These are phyloP conservation scores for Rutstroemia sp. DNA, from an alignment of 2,329 filamentous ascomycete species.

Conservation along the genomic window DNA sequence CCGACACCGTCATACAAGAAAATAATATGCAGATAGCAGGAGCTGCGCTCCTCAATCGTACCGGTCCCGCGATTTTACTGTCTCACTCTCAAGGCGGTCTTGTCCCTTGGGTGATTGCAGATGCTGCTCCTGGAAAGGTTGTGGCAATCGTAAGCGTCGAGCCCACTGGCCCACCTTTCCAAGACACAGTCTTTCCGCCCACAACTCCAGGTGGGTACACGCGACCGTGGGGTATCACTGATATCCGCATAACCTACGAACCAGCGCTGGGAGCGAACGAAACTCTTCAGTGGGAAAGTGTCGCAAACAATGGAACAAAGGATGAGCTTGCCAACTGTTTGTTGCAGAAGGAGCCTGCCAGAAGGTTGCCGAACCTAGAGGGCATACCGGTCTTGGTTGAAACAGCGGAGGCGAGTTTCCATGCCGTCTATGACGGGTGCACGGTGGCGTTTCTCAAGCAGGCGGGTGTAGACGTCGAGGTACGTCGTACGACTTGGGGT, in stretches of 20 bases:
- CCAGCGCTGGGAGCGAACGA: background rate
- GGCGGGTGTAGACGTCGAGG: slow-evolving; percentile 31
- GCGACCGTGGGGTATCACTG: slow-evolving; percentile 38
- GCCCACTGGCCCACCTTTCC: slow-evolving; percentile 41
- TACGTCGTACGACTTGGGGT: no score
- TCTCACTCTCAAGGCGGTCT: slow-evolving; percentile 39
- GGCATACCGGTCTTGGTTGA: slow-evolving; percentile 33
- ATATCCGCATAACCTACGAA: slow-evolving; percentile 40
- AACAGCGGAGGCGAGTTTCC: slow-evolving; percentile 38
- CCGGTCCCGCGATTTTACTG: slow-evolving; percentile 21
- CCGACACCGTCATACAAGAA: slow-evolving; percentile 32
- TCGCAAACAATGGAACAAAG: background rate
- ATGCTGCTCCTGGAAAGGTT: slow-evolving; percentile 35
- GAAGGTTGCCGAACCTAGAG: slow-evolving; percentile 32
- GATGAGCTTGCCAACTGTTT: slow-evolving; percentile 15
- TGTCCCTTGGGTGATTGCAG: slow-evolving; percentile 35
- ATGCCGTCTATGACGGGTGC: slow-evolving; percentile 39
- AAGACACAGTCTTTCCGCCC: slow-evolving; percentile 25
- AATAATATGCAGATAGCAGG: slow-evolving; percentile 33
- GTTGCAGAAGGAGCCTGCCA: slow-evolving; percentile 32
- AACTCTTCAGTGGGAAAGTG: background rate
- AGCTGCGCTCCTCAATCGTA: slow-evolving; percentile 26
- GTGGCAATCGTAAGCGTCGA: slow-evolving; percentile 38
- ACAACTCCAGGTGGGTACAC: slow-evolving; percentile 23
- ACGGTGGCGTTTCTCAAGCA: slow-evolving; percentile 36